Evolutionary conservation across 345 rosid species (phyloP).

Genomic region (Citrus unshiu): DNA sequence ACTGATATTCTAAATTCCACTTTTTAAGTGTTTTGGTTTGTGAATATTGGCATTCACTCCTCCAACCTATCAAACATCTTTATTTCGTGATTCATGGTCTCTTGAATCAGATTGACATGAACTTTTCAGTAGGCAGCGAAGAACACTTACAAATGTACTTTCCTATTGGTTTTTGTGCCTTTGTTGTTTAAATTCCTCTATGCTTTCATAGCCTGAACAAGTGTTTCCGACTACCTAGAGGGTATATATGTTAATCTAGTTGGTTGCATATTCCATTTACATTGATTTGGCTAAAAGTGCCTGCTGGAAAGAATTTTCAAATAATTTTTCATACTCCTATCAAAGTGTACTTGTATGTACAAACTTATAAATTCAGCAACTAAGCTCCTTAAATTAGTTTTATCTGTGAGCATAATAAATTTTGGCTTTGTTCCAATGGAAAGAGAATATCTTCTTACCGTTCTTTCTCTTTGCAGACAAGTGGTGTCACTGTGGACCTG

Average conservation of each 20-base stretch:
- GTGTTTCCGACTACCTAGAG: neutral
- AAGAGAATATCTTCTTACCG: neutral
- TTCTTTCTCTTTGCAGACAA: slow-evolving; percentile 31
- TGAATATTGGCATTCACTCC: neutral
- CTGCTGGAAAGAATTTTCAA: slow-evolving; percentile 1
- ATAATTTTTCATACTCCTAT: neutral
- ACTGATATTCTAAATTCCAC: neutral
- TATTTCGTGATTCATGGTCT: neutral
- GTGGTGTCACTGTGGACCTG: slow-evolving; percentile 65
- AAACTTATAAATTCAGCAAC: neutral
- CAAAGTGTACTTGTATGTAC: neutral
- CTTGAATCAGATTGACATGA: neutral
- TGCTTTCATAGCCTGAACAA: neutral
- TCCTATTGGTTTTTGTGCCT: neutral
- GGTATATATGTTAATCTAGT: neutral
- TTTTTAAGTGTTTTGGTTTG: neutral
- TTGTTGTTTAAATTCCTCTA: neutral
- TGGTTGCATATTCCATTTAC: neutral
- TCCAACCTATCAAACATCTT: too few species aligned
- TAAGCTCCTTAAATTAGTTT: neutral
- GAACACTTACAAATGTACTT: neutral
- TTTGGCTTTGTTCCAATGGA: neutral
- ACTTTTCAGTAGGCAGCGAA: neutral
- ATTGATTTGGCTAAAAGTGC: neutral
- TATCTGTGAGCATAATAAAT: neutral